Percentiles rank a stretch among this genome's conserved stretches.
Conservation (phyloP, 1,139 yeast genomes). For the Yamadazyma diddensiae region DNA sequence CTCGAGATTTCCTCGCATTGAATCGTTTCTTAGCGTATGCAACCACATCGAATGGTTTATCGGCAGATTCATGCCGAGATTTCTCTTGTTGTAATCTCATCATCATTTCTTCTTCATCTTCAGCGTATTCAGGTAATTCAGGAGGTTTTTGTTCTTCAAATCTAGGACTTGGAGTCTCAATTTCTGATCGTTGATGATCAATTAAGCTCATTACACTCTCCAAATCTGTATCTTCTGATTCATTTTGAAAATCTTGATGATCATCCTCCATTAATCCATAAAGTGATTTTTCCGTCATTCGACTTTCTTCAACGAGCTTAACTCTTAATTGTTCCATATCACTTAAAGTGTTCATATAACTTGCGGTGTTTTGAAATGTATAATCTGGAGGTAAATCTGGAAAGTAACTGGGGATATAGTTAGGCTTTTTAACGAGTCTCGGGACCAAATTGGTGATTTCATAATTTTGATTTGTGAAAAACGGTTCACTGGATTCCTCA, state of each 20-base stretch:
- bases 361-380: constrained; percentile 77
- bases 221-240: constrained; percentile 17
- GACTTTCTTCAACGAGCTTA: constrained; percentile 73
- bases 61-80: constrained; percentile 6
- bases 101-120: constrained; percentile 12
- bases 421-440: constrained; percentile 45
- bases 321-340: constrained; percentile 73
- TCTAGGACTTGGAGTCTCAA: constrained; percentile 17
- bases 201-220: constrained; percentile 23
- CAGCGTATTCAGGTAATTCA: constrained; percentile 16
- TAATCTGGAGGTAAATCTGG: constrained; percentile 93
- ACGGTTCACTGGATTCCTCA: constrained; percentile 25
- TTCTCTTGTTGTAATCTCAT: constrained; percentile 4
- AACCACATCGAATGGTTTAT: constrained; percentile 48
- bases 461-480: constrained; percentile 45
- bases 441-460: constrained; percentile 56
- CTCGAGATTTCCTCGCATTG: constrained; percentile 19
- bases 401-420: constrained; percentile 67
- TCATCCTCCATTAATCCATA: constrained; percentile 52
- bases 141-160: constrained; percentile 13
- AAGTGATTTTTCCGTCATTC: constrained; percentile 75
- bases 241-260: constrained; percentile 30
- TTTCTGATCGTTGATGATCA: constrained; percentile 14
- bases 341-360: constrained; percentile 57
- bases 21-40: constrained; percentile 52